phyloP scores from a whole-genome alignment of 495 filamentous ascomycete genomes.

The Terfezia claveryi region DNA sequence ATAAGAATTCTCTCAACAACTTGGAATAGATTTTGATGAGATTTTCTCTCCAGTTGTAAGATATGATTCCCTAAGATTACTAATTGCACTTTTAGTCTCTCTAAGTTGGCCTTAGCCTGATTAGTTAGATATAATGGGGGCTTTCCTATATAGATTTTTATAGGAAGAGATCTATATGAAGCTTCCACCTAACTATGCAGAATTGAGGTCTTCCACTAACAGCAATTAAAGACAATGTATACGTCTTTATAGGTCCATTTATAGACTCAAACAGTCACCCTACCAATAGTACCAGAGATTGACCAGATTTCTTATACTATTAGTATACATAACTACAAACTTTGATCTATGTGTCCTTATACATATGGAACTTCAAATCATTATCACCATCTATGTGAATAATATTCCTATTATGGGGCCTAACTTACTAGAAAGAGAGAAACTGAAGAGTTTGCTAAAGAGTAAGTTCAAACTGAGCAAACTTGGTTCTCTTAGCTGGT shows the following conservation, averaged over 20 bases:
- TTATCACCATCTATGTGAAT: conserved; percentile 1
- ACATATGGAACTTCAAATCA: background rate
- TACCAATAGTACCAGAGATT: conserved; percentile 5
- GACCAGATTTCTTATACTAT: background rate
- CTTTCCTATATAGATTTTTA: conserved; percentile 5
- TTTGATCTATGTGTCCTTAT: conserved; percentile 3
- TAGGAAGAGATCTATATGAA: conserved; percentile 3
- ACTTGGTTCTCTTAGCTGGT: background rate
- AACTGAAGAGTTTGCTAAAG: background rate
- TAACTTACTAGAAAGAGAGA: background rate
- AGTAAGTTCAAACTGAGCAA: background rate
- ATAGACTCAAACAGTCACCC: conserved; percentile 13
- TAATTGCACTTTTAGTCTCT: conserved; percentile 3
- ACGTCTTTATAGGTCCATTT: background rate
- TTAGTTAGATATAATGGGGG: conserved; percentile 5
- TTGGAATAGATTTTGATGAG: conserved; percentile 16
- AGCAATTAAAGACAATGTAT: background rate
- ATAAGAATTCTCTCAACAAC: conserved; percentile 11
- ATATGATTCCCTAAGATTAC: conserved; percentile 1
- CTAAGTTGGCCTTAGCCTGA: background rate
- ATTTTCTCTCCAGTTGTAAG: conserved; percentile 12
- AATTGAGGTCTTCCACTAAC: background rate
- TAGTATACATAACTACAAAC: background rate
- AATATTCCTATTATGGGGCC: background rate
- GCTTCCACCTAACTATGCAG: conserved; percentile 4